A percentile compares a stretch with the other conserved stretches of the same genome.
Evolutionary conservation across 176 grass and related monocot genomes (phyloP).

Genomic region (Musa schizocarpa): DNA sequence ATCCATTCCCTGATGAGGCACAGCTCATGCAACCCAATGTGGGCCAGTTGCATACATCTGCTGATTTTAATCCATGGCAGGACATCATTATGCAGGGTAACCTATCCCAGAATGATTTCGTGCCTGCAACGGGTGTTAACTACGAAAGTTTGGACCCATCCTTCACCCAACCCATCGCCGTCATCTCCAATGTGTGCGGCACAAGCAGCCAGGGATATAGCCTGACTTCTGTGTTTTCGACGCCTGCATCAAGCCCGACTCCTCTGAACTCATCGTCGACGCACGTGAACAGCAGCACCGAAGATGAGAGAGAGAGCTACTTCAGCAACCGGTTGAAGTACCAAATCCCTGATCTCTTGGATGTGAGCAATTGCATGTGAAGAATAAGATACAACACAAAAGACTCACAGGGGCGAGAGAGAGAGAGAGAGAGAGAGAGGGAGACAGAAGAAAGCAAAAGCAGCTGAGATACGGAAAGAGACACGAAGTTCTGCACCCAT

Average conservation of each 20-base stretch:
- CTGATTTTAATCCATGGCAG: constrained; percentile 21
- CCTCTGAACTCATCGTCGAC: constrained; percentile 21
- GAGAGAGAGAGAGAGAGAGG: background rate
- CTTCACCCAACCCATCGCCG: constrained; percentile 23
- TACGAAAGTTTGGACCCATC: constrained; percentile 8
- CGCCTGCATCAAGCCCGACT: constrained; percentile 43
- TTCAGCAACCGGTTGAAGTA: constrained; percentile 30
- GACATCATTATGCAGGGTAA: constrained; percentile 11
- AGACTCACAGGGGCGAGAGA: background rate
- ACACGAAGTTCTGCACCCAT: too few relatives aligned
- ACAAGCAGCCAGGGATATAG: constrained; percentile 23
- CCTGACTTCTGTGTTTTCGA: constrained; percentile 40
- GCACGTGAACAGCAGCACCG: constrained; percentile 13
- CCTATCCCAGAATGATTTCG: background rate
- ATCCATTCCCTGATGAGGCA: constrained; percentile 15
- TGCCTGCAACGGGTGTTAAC: background rate
- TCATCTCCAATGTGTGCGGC: constrained; percentile 30
- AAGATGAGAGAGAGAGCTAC: constrained; percentile 30
- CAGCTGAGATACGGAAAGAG: too few relatives aligned
- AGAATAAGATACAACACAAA: background rate
- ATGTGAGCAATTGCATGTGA: constrained; percentile 29
- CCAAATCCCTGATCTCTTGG: constrained; percentile 22
- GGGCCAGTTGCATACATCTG: constrained; percentile 27
- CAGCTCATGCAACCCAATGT: constrained; percentile 23
- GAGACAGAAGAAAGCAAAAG: too few relatives aligned